Evolutionary conservation across 2,329 filamentous ascomycete genomes (phyloP).

Genomic region (Coniella vitis): DNA sequence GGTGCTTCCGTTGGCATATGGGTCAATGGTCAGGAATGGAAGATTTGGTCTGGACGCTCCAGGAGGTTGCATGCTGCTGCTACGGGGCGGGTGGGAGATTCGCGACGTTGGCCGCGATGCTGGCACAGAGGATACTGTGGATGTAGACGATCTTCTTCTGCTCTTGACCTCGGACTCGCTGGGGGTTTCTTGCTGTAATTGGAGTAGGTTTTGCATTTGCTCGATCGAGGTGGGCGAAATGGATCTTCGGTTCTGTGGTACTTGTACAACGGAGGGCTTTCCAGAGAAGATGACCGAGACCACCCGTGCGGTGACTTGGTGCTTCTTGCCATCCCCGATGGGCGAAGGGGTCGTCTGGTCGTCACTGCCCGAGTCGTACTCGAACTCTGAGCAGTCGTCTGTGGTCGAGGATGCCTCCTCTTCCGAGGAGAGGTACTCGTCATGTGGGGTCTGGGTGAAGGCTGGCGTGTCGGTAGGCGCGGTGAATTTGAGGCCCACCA

Average conservation of each 20-base stretch:
- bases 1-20: constrained; percentile 37
- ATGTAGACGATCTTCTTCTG: constrained; percentile 27
- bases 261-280: constrained; percentile 51
- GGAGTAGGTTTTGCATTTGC: constrained; percentile 21
- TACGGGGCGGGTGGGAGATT: constrained; percentile 30
- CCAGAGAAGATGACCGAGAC: constrained; percentile 55
- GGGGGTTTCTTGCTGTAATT: not conserved
- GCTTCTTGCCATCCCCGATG: constrained; percentile 29
- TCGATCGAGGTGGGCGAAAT: constrained; percentile 32
- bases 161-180: constrained; percentile 19
- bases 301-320: constrained; percentile 50
- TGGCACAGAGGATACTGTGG: constrained; percentile 23
- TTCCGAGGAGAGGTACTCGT: constrained; percentile 58
- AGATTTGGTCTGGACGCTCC: constrained; percentile 27
- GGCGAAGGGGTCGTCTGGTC: constrained; percentile 16
- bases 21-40: constrained; percentile 48
- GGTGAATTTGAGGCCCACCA: constrained; percentile 25
- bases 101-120: constrained; percentile 17
- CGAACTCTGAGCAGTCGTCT: constrained; percentile 52
- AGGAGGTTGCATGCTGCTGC: constrained; percentile 35
- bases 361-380: constrained; percentile 29
- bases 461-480: constrained; percentile 25
- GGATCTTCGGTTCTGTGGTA: constrained; percentile 37
- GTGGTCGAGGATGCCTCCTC: constrained; percentile 58
- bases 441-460: constrained; percentile 42